phyloP scores from a whole-genome alignment of 2,329 filamentous ascomycete genomes.

The Orbilia oligospora region DNA sequence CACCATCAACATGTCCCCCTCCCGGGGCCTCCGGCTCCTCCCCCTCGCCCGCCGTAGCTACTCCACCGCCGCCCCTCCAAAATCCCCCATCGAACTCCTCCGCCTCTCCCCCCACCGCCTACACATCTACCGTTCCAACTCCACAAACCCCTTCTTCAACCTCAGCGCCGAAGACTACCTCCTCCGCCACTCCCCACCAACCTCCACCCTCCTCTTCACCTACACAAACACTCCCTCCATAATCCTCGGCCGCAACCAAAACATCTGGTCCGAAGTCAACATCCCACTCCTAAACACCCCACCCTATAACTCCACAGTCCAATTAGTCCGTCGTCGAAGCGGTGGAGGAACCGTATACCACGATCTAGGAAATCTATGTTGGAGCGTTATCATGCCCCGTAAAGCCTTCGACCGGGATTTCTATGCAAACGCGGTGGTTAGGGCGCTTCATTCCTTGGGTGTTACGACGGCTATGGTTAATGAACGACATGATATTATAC shows the following conservation, averaged over 20 bases:
- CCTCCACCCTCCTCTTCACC: slow-evolving; percentile 84
- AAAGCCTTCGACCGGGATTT: slow-evolving; percentile 83
- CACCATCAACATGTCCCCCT: slow-evolving; percentile 19
- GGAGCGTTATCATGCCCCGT: slow-evolving; percentile 88
- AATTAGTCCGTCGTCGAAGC: slow-evolving; percentile 84
- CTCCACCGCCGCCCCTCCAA: not conserved
- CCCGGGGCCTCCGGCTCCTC: slow-evolving; percentile 28
- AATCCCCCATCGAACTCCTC: slow-evolving; percentile 40
- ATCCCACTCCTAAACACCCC: slow-evolving; percentile 73
- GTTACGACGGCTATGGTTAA: slow-evolving; percentile 80
- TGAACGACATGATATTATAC: slow-evolving; percentile 90
- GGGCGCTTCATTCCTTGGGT: slow-evolving; percentile 78
- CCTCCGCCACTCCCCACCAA: slow-evolving; percentile 77
- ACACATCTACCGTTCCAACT: slow-evolving; percentile 80
- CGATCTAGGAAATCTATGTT: slow-evolving; percentile 93
- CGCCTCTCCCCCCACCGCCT: slow-evolving; percentile 68
- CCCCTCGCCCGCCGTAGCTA: slow-evolving; percentile 12
- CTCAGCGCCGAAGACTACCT: slow-evolving; percentile 94
- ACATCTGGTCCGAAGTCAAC: slow-evolving; percentile 94
- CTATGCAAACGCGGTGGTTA: slow-evolving; percentile 92
- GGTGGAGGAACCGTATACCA: slow-evolving; percentile 96
- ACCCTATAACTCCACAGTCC: slow-evolving; percentile 59
- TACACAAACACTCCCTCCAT: slow-evolving; percentile 91
- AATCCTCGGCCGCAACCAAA: slow-evolving; percentile 95
- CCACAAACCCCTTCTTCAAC: slow-evolving; percentile 84